Evolutionary conservation across 805 yeast genomes (phyloP), one percentile per base, ranked within the genome.

Genomic region (Schwanniomyces yamadae): DNA sequence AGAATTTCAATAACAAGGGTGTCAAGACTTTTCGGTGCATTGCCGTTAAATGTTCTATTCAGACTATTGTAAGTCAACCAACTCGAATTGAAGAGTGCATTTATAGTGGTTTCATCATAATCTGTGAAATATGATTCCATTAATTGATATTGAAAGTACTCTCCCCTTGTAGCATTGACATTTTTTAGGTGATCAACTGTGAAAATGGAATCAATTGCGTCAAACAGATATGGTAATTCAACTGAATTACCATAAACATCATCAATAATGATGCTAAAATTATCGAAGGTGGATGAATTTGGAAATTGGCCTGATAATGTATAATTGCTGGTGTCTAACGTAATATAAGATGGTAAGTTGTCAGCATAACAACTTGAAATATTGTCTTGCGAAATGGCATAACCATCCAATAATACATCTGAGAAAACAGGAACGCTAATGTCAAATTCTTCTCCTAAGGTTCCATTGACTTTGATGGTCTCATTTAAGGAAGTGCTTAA

Each of bases 1-100:
- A 50, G 41, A 12, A 68, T 56, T 3, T 42, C 33, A 10, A 68
- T 58, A 3, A 34, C n/a, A 8, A 55, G 40, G 20, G 41, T 39
- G 7, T 42, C 39, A 28, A 69, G 54, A 33, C 59, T 48, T 2
- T 14, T 33, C 0, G 74, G 74, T n/a, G 82, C 84, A 12, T 61
- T 53, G 19, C 99, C 99, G 25, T 60, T 57, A 37, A 91, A 70
- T 0, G 95, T 82, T 54, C 74, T 64, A 52, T 84, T 86, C 8
- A 71, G 45, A 29, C 62, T 48, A 55, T 80, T 75, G 54, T 75
- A 89, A 1, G 65, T 48, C 32, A 91, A 66, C 98, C 98, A 91
- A 28, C 49, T 50, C 2, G 71, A 56, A 39, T 61, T 59, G 46
- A 63, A 71, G 3, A 60, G 51, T 4, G 77, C 77, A 2, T 68